These are phyloP conservation scores for Paraphaeosphaeria sporulosa DNA, from an alignment of 2,329 filamentous ascomycete genomes.

Conservation along the genomic window DNA sequence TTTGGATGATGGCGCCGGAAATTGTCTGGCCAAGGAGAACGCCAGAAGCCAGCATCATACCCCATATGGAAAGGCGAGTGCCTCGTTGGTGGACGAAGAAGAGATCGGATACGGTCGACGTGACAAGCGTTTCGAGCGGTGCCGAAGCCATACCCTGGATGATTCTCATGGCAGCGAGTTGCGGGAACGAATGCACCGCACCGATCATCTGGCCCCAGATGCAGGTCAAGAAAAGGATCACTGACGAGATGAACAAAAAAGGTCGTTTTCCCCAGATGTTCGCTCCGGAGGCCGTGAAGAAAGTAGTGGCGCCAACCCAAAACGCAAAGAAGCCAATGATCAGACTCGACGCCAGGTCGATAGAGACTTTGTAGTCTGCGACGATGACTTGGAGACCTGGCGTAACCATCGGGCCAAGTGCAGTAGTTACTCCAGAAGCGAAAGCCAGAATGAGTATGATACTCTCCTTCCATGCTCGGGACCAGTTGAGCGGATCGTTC, in stretches of 20 bases:
- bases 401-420: conserved; percentile 52
- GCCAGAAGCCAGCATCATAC: conserved; percentile 44
- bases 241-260: conserved; percentile 48
- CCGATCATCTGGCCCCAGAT: conserved; percentile 42
- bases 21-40: conserved; percentile 56
- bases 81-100: conserved; percentile 90
- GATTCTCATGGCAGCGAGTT: conserved; percentile 65
- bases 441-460: conserved; percentile 46
- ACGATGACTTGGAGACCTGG: conserved; percentile 48
- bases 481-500: conserved; percentile 76
- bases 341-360: conserved; percentile 49
- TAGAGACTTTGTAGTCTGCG: conserved; percentile 46
- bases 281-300: conserved; percentile 53
- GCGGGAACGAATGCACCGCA: conserved; percentile 39
- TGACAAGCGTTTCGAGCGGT: conserved; percentile 89
- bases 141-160: conserved; percentile 87
- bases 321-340: conserved; percentile 49
- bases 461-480: conserved; percentile 35
- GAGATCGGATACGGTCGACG: conserved; percentile 86
- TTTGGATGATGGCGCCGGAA: conserved; percentile 51
- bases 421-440: conserved; percentile 42
- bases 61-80: conserved; percentile 79
- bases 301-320: conserved; percentile 51
- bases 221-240: conserved; percentile 47
- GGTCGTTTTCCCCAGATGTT: conserved; percentile 49